A percentile compares a stretch with the other conserved stretches of the same genome.
Conservation (phyloP, 129 eudicot species). For the Dittrichia graveolens region DNA sequence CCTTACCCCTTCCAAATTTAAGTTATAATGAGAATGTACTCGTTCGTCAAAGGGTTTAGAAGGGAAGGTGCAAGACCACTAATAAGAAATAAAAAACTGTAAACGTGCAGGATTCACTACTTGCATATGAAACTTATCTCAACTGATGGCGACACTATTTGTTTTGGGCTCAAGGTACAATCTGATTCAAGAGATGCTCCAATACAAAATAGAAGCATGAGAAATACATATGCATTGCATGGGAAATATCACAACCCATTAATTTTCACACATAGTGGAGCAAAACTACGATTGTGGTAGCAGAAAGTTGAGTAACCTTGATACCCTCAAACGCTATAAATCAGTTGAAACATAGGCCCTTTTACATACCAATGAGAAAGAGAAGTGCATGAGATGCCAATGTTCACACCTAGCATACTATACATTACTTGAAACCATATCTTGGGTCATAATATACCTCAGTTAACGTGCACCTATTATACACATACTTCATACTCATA, state of each 20-base stretch:
- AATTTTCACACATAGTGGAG: too few relatives aligned
- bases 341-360: too few relatives aligned
- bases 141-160: neutral
- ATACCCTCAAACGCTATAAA: too few relatives aligned
- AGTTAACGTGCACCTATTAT: neutral
- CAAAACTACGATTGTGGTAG: neutral
- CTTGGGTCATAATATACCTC: neutral
- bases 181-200: neutral
- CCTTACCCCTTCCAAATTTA: neutral
- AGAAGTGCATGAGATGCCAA: slow-evolving; percentile 14
- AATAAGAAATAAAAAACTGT: neutral
- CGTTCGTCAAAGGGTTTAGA: neutral
- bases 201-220: neutral
- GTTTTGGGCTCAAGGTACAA: neutral
- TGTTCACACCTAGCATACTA: neutral
- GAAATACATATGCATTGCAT: neutral
- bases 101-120: neutral
- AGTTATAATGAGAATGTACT: slow-evolving; percentile 1
- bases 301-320: neutral
- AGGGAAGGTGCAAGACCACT: neutral
- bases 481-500: neutral
- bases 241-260: neutral
- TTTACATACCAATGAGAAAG: neutral
- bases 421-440: slow-evolving; percentile 4
- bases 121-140: neutral